A percentile compares a stretch with the other conserved stretches of the same genome.
phyloP scores from a whole-genome alignment of 306 rosid genomes.

The Astragalus membranaceus region DNA sequence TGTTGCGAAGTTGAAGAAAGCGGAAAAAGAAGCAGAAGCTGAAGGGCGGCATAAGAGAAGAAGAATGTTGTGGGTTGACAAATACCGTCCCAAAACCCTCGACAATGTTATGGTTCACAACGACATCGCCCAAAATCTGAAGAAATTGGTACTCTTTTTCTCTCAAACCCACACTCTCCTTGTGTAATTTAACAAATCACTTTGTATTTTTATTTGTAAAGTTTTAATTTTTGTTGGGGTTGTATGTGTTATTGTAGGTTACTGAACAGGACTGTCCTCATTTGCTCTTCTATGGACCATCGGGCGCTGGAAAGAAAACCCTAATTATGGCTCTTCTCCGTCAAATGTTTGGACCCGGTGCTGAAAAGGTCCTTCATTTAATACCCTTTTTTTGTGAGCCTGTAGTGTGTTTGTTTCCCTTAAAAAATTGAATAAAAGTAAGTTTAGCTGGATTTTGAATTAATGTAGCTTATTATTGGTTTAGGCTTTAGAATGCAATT shows the following conservation, averaged over 20 bases:
- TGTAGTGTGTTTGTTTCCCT: background rate
- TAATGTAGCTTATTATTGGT: background rate
- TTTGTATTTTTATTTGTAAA: too few relatives aligned
- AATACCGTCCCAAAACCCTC: conserved; percentile 86
- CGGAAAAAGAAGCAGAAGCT: background rate
- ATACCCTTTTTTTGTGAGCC: background rate
- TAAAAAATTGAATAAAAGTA: background rate
- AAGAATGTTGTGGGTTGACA: conserved; percentile 96
- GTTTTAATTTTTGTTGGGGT: background rate
- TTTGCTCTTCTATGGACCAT: conserved; percentile 88
- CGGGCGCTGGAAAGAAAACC: conserved; percentile 99
- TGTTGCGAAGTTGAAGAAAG: background rate
- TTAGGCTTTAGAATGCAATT: background rate
- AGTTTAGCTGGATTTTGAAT: background rate
- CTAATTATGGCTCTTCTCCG: conserved; percentile 85
- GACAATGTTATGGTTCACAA: conserved; percentile 65
- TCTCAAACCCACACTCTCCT: background rate
- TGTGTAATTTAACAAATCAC: background rate
- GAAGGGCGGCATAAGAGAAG: background rate
- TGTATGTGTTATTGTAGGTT: conserved; percentile 32
- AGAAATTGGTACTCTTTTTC: conserved; percentile 51
- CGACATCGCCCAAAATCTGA: conserved; percentile 76
- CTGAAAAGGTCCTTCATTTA: conserved; percentile 59
- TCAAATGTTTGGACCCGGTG: conserved; percentile 83
- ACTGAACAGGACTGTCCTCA: conserved; percentile 93